phyloP scores from a whole-genome alignment of 2,329 filamentous ascomycete species.

The Sodiomyces alkalinus region DNA sequence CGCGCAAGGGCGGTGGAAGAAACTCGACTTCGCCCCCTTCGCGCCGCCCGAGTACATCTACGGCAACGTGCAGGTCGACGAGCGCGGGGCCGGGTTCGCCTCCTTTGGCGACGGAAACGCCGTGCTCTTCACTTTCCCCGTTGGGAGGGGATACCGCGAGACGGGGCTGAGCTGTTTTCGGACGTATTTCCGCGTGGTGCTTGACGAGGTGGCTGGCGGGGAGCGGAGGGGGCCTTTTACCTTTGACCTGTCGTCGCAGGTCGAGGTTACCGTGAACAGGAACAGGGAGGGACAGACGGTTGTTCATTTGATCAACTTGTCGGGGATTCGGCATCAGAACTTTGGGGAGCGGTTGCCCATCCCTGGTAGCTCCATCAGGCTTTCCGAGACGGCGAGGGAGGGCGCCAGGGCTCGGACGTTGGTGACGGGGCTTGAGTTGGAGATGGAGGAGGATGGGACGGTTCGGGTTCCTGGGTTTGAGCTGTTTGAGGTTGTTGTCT shows the following conservation, averaged over 20 bases:
- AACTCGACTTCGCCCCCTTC: slow-evolving; percentile 5
- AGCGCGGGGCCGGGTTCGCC: slow-evolving; percentile 4
- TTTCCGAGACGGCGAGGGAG: neutral
- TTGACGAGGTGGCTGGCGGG: slow-evolving; percentile 1
- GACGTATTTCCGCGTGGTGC: slow-evolving; percentile 2
- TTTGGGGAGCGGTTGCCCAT: slow-evolving; percentile 4
- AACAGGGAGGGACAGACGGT: slow-evolving; percentile 3
- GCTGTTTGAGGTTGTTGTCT: slow-evolving; percentile 5
- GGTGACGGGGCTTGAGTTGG: neutral
- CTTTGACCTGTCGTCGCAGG: slow-evolving; percentile 3
- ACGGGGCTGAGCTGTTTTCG: slow-evolving; percentile 3
- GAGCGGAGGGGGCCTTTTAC: slow-evolving; percentile 3
- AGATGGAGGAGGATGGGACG: slow-evolving; percentile 2
- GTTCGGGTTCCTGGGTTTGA: slow-evolving; percentile 5
- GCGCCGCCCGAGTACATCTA: slow-evolving; percentile 7
- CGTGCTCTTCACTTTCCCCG: slow-evolving; percentile 3
- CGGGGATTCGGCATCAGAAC: slow-evolving; percentile 5
- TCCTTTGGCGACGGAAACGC: slow-evolving; percentile 2
- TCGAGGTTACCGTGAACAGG: slow-evolving; percentile 4
- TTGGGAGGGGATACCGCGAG: slow-evolving; percentile 4
- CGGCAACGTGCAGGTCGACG: slow-evolving; percentile 5
- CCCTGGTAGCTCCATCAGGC: slow-evolving; percentile 2
- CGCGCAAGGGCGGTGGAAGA: slow-evolving; percentile 3
- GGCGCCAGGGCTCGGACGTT: slow-evolving; percentile 2
- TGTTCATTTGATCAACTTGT: slow-evolving; percentile 5